Conservation (phyloP, 768 basidiomycete genomes). For the Calvatia gigantea region DNA sequence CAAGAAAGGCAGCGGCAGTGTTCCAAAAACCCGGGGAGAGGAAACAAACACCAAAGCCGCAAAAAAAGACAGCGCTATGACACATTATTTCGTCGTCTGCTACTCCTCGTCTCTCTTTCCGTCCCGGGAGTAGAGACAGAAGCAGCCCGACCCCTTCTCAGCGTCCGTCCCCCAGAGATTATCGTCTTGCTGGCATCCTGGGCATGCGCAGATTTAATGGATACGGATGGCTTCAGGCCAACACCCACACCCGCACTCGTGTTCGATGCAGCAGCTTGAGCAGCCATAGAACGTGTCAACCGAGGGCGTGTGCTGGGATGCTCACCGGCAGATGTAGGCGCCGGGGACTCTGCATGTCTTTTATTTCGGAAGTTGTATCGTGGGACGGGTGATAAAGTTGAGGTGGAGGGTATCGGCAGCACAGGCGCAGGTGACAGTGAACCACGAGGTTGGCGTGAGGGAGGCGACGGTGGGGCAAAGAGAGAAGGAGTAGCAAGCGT, state of each 20-base stretch:
- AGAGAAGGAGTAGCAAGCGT: background rate
- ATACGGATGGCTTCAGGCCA: background rate
- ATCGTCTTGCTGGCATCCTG: slow-evolving; percentile 4
- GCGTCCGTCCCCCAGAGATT: background rate
- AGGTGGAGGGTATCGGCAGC: slow-evolving; percentile 8
- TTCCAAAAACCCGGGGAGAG: too few species aligned
- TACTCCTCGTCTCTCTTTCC: background rate
- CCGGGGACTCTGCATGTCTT: slow-evolving; percentile 20
- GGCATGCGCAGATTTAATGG: background rate
- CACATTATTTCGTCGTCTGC: background rate
- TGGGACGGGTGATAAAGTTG: slow-evolving; percentile 15
- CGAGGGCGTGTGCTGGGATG: slow-evolving; percentile 14
- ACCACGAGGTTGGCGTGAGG: background rate
- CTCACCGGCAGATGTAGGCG: slow-evolving; percentile 18
- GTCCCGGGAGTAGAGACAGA: background rate
- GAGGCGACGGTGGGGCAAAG: background rate
- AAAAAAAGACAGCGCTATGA: background rate
- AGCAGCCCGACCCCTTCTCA: background rate
- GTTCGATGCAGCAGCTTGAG: background rate
- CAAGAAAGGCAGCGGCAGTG: too few species aligned
- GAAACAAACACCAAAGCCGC: background rate
- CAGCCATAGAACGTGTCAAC: background rate
- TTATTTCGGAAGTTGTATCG: slow-evolving; percentile 33
- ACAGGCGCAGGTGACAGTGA: background rate
- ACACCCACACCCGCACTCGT: background rate